Evolutionary conservation across 345 rosid genomes (phyloP).

Genomic region (Geranium brycei): DNA sequence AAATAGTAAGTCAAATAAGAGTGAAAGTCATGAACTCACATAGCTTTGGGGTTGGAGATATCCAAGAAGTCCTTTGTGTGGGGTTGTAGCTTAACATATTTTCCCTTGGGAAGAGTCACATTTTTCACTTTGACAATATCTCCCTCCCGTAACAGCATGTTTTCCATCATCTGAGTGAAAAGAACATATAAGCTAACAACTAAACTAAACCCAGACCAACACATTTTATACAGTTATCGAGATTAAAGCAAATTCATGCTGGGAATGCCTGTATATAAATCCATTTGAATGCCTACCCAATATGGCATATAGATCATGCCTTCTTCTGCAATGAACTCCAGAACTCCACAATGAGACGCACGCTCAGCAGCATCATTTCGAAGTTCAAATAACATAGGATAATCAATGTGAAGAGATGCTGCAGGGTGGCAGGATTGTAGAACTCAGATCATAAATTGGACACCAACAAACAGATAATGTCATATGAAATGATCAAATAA

Average conservation of each 20-base stretch:
- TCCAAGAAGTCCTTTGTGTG: constrained; percentile 92
- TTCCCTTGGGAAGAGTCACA: constrained; percentile 92
- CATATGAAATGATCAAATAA: constrained; percentile 6
- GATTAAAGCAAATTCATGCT: not conserved
- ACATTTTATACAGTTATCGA: no score
- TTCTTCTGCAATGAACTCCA: constrained; percentile 97
- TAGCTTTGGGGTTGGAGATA: constrained; percentile 95
- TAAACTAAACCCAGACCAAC: not conserved
- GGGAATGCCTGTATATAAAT: not conserved
- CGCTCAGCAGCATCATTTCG: constrained; percentile 66
- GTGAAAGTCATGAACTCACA: constrained; percentile 32
- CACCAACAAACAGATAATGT: constrained; percentile 1
- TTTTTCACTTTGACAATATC: constrained; percentile 76
- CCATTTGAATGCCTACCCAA: constrained; percentile 42
- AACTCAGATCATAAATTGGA: constrained; percentile 3
- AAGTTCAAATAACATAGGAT: constrained; percentile 98
- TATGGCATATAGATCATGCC: constrained; percentile 99
- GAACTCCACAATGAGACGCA: constrained; percentile 91
- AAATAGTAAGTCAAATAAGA: not conserved
- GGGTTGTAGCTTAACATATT: constrained; percentile 88
- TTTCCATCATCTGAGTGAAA: constrained; percentile 86
- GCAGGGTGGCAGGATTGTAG: constrained; percentile 10
- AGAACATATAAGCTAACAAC: constrained; percentile 6
- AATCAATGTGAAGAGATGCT: constrained; percentile 95
- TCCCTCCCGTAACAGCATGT: constrained; percentile 85